Conservation (phyloP, 805 yeast species). For the Ogataea chonburiensis region DNA sequence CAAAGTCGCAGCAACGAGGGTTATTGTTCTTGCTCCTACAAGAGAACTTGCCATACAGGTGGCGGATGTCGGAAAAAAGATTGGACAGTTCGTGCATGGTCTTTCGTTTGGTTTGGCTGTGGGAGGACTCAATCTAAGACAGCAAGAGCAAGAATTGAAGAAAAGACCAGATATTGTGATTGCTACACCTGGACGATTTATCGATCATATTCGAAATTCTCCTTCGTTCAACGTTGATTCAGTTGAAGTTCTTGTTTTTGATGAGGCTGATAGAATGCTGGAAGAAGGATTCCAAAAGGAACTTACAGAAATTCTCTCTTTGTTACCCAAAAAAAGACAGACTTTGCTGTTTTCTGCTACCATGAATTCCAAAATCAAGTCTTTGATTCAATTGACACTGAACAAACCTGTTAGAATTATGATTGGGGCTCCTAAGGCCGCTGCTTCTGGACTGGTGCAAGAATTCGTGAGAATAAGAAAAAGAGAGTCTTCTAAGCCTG, state of each 20-base stretch:
- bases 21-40: conserved; percentile 88
- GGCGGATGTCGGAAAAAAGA: conserved; percentile 84
- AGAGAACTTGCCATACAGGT: conserved; percentile 98
- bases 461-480: conserved; percentile 94
- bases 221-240: conserved; percentile 87
- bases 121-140: conserved; percentile 94
- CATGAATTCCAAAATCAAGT: conserved; percentile 91
- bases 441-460: conserved; percentile 86
- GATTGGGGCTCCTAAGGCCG: conserved; percentile 95
- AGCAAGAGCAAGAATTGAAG: conserved; percentile 92
- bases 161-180: conserved; percentile 93
- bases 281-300: conserved; percentile 99
- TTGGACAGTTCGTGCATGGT: conserved; percentile 73
- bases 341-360: conserved; percentile 95
- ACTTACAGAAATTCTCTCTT: conserved; percentile 80
- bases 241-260: conserved; percentile 89
- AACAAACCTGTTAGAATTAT: conserved; percentile 89
- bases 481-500: conserved; percentile 80
- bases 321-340: conserved; percentile 89
- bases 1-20: conserved; percentile 84
- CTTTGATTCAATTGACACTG: conserved; percentile 81
- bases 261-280: conserved; percentile 98
- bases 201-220: conserved; percentile 94
- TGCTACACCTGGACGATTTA: conserved; percentile 98
- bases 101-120: conserved; percentile 92